Evolutionary conservation across 257 asterid genomes (phyloP).

Genomic region (Dorcoceras hygrometricum): DNA sequence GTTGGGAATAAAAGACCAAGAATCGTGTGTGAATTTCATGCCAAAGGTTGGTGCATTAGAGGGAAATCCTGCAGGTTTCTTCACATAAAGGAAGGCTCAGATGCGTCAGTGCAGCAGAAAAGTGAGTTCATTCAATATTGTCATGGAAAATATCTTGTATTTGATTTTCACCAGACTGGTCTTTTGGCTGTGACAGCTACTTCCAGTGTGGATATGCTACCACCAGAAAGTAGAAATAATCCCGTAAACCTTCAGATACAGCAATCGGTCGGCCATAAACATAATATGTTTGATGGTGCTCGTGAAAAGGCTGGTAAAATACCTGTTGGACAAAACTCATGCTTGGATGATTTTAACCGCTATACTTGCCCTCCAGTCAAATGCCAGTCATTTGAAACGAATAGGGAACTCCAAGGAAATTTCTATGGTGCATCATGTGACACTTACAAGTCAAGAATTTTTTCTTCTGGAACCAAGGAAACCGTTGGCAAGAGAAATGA

Average conservation of each 20-base stretch:
- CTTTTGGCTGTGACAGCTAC: conserved; percentile 47
- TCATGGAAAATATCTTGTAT: conserved; percentile 23
- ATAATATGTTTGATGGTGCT: conserved; percentile 29
- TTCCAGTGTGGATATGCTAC: conserved; percentile 33
- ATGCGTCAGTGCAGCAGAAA: conserved; percentile 36
- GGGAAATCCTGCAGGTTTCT: conserved; percentile 83
- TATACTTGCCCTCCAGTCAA: conserved; percentile 34
- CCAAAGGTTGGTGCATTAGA: conserved; percentile 93
- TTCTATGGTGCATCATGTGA: conserved; percentile 34
- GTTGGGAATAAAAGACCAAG: conserved; percentile 53
- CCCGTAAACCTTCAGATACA: conserved; percentile 33
- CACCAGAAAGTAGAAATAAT: conserved; percentile 37
- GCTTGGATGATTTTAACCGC: conserved; percentile 28
- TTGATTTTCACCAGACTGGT: conserved; percentile 25
- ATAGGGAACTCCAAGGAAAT: conserved; percentile 27
- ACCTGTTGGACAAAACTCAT: conserved; percentile 29
- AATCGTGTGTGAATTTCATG: conserved; percentile 63
- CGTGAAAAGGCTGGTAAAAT: conserved; percentile 25
- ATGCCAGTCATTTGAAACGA: conserved; percentile 32
- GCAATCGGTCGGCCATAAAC: conserved; percentile 24
- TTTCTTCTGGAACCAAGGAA: conserved; percentile 33
- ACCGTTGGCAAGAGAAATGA: conserved; percentile 28
- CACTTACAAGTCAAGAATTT: conserved; percentile 23
- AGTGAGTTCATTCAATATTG: conserved; percentile 25
- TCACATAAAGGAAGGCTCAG: conserved; percentile 55